Percentiles rank a stretch among this genome's conserved stretches.
Evolutionary conservation across 2,329 filamentous ascomycete species (phyloP).

Genomic region (Alternaria novae-zelandiae): DNA sequence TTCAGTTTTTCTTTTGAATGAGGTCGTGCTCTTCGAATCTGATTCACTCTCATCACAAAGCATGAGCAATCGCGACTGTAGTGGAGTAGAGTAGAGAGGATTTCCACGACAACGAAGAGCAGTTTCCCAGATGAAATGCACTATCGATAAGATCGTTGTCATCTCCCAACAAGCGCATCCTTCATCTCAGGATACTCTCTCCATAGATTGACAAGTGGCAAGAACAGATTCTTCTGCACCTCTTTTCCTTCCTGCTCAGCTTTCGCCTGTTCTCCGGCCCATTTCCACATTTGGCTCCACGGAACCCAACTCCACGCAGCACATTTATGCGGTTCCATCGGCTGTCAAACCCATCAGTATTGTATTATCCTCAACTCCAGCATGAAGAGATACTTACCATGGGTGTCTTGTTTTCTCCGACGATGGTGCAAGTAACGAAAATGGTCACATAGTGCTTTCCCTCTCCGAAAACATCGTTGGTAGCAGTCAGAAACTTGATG

Average conservation of each 20-base stretch:
- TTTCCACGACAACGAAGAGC: not conserved
- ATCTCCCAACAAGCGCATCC: conserved; percentile 20
- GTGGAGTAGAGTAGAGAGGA: not conserved
- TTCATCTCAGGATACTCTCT: conserved; percentile 39
- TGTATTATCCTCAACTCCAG: not conserved
- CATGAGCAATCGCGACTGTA: not conserved
- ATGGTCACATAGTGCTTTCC: conserved; percentile 77
- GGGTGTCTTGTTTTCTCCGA: conserved; percentile 58
- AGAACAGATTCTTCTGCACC: conserved; percentile 50
- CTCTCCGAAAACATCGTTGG: conserved; percentile 71
- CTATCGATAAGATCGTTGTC: not conserved
- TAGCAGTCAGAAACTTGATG: conserved; percentile 63
- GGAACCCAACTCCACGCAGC: conserved; percentile 60
- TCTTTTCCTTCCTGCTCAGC: conserved; percentile 34
- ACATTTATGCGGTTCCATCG: conserved; percentile 61
- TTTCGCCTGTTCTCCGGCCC: conserved; percentile 42
- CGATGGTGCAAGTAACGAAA: conserved; percentile 65
- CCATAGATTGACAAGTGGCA: conserved; percentile 57
- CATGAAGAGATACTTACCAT: conserved; percentile 53
- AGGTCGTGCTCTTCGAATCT: not conserved
- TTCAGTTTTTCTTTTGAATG: not conserved
- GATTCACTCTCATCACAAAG: not conserved
- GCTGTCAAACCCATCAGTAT: conserved; percentile 17
- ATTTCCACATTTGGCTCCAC: conserved; percentile 56
- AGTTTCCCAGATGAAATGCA: not conserved